Evolutionary conservation across 2,329 filamentous ascomycete genomes (phyloP), one percentile per base, ranked within the genome.

Genomic region (Apiospora koreana): DNA sequence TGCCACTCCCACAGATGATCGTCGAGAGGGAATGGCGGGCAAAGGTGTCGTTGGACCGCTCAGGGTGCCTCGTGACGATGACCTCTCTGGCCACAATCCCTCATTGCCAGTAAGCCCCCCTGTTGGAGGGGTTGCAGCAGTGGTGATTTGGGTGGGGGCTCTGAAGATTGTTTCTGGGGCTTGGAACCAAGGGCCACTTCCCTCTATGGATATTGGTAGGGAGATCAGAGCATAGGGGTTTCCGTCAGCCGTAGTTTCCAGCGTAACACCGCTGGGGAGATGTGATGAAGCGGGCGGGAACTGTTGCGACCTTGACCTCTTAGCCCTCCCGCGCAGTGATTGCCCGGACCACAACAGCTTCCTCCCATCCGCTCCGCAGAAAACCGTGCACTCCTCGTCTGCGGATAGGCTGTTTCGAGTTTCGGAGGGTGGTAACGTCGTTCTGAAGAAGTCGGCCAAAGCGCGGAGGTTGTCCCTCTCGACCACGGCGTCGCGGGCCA

Each of bases 361-460:
- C n/a, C 42, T 16, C 9, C 65, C 48, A 46, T 48, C 54, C 42
- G 42, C 38, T 65, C 72, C 64, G 67, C 71, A 4, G 69, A 70
- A 18, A 73, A 16, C 35, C 38, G 68, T 65, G 21, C 74, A 65
- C 42, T 72, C 73, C 42, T 72, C 73, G 45, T 78, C 74, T 64
- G 68, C 68, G 16, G 70, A 67, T 25, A 41, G 45, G 31, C 66
- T 48, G 43, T 50, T 25, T 42, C 50, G 28, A n/a, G 72, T 70
- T 42, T 70, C 66, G 23, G 69, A 65, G 18, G 73, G 71, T 35
- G 76, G 76, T 21, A 71, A 72, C 16, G 75, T 76, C 38, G 74
- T 76, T 23, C 74, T 71, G 45, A 76, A 65, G 48, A 77, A 75
- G 42, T 72, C 64, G 65, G 73, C 73, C 16, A 77, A 70, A 16